Evolutionary conservation across 495 filamentous ascomycete species (phyloP).

Genomic region (Xylaria sp.): DNA sequence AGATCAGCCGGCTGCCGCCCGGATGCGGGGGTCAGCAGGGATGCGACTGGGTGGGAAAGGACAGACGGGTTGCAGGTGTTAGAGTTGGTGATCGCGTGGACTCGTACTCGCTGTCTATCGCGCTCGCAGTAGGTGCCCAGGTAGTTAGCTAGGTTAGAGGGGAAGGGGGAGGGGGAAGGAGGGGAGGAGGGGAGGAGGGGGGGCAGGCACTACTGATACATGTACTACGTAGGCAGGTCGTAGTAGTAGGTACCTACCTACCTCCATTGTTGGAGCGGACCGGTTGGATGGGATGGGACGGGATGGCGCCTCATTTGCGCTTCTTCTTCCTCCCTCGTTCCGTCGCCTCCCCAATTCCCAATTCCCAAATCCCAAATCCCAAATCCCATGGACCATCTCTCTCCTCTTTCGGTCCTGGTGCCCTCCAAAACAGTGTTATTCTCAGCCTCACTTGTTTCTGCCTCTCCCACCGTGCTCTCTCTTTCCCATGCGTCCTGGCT

Average conservation of each 20-base stretch:
- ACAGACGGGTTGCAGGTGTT: background rate
- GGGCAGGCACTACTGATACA: background rate
- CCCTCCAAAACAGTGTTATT: conserved; percentile 7
- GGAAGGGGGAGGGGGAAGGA: no score
- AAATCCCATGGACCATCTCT: background rate
- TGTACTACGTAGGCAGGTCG: background rate
- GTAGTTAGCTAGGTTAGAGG: background rate
- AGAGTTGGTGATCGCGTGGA: background rate
- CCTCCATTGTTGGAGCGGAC: background rate
- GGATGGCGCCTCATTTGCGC: conserved; percentile 21
- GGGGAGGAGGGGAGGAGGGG: background rate
- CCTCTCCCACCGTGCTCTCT: background rate
- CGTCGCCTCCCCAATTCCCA: background rate
- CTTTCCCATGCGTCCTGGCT: background rate
- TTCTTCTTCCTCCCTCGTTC: conserved; percentile 3
- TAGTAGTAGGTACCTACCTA: background rate
- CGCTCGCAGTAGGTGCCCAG: background rate
- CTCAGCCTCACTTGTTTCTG: background rate
- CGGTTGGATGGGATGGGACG: background rate
- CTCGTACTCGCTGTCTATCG: conserved; percentile 16
- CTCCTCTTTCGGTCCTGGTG: background rate
- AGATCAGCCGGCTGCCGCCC: conserved; percentile 16
- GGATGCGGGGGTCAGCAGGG: conserved; percentile 12
- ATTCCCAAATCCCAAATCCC: background rate
- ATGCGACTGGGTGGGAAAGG: background rate